Conservation (phyloP, 108 stramenopile genomes). For the Cyclotella choctawhatcheeana region DNA sequence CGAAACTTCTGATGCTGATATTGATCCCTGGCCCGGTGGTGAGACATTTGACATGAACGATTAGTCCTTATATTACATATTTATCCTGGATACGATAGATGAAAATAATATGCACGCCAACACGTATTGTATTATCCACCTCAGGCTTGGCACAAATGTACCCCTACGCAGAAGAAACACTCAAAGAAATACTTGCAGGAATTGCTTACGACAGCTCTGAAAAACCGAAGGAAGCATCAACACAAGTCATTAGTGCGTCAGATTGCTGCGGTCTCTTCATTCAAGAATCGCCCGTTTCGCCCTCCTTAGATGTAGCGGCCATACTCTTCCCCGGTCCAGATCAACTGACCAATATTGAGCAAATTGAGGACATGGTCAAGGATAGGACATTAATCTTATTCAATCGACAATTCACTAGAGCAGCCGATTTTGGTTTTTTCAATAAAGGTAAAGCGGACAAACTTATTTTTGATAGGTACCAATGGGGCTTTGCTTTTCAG, state of each 20-base stretch:
- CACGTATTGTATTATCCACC: not conserved
- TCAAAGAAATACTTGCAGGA: constrained; percentile 56
- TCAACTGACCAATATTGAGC: constrained; percentile 56
- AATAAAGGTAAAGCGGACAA: constrained; percentile 36
- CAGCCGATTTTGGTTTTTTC: constrained; percentile 69
- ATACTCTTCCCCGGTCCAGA: constrained; percentile 66
- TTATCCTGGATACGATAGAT: no score
- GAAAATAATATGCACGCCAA: not conserved
- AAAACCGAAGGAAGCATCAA: constrained; percentile 42
- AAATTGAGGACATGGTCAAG: constrained; percentile 68
- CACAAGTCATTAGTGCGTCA: constrained; percentile 57
- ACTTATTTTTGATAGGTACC: constrained; percentile 50
- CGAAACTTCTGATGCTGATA: constrained; percentile 65
- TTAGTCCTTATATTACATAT: no score
- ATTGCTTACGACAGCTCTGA: constrained; percentile 26
- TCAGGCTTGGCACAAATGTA: constrained; percentile 75
- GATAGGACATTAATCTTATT: constrained; percentile 56
- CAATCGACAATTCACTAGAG: constrained; percentile 64
- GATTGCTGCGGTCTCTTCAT: constrained; percentile 75
- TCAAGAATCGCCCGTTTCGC: constrained; percentile 57
- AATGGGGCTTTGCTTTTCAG: constrained; percentile 71
- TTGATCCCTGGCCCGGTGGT: constrained; percentile 74
- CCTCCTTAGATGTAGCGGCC: constrained; percentile 61
- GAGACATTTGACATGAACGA: no score
- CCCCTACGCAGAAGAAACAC: constrained; percentile 66